Base-by-base conservation (phyloP, 768 basidiomycete genomes). In the Mycena vitilis region DNA sequence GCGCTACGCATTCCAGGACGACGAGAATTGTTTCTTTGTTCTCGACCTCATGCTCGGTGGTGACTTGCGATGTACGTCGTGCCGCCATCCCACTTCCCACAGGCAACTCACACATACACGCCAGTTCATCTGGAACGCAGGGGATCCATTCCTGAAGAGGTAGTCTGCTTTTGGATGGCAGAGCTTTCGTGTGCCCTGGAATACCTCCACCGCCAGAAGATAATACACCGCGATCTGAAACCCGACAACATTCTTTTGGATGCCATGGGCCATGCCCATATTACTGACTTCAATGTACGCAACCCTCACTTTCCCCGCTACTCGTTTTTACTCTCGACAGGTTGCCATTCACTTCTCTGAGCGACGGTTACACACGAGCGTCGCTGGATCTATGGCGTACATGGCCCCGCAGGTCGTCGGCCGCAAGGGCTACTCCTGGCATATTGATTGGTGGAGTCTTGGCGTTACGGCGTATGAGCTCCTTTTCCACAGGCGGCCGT, bases 331-430 rank as follows among this genome's bases (percentile, higher is more conserved):
- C 20, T 1, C 16, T 18, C 22, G 18, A 37, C 49, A 71, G 70
- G 70, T 99, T 72, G 98, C 97, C 25, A 97, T 99, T 10, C 97
- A 99, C 78, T 98, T 95, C 78, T 97, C 96, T 13, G 93, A 95
- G 67, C 86, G 91, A 60, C 88, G 96, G 42, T 75, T 93, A 68
- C 91, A 99, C 79, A 95, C 94, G 0, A 95, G 94, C 67, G 93
- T 99, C 18, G 97, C 98, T 9, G 98, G 98, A 5, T 96, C 94
- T 75, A 96, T 99, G 95, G 97, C 98, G 0, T 99, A 99, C 81
- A 99, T 99, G 98, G 96, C 96, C 12, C 96, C 97, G 0, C 95
- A 99, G 78, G 92, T 99, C n/a, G 85, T 98, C 51, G 89, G 88
- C 59, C 91, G 93, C 75, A 91, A 90, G 75, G 98, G 98, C 18